Base-by-base conservation (phyloP, 371 early-diverging fungal genomes). In the Thermomucor indicae-seudaticae region DNA sequence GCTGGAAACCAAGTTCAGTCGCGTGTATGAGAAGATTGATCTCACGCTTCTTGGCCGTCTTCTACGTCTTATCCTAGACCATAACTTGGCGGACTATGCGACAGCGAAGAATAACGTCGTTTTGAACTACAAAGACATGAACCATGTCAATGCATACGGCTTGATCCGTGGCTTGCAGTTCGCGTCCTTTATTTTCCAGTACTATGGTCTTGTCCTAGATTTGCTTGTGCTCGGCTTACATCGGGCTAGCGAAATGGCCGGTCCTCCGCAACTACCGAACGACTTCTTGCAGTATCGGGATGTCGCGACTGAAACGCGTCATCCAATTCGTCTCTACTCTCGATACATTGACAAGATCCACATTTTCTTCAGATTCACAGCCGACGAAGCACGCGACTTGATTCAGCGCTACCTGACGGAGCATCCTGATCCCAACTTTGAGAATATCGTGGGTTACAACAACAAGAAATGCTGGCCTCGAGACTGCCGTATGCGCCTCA, bases 101-200 rank as follows among this genome's bases (percentile, higher is more conserved):
- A 94, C 98, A 0, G 93, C 95, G 51, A 97, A 99, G 79, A 96
- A 97, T 78, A 97, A 97, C 73, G 90, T 95, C 40, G 93, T 86
- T 6, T 72, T 99, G 50, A 91, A 81, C 51, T 99, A 98, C 82
- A 99, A 99, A 83, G 99, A 99, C 63, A 99, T 99, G 96, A 89
- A 89, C 67, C 98, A 96, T 75, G 91, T 91, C 49, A 98, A 99
- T 69, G 85, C 92, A 11, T 91, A 91, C 64, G 99, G 99, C 57
- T 70, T 99, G 42, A 92, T 98, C 58, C 90, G 96, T 57, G 99
- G 99, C 56, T 84, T 99, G 53, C 97, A 98, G 70, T 99, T 99
- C 67, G 91, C 93, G 31, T 88, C 93, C 16, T 99, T 98, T 72
- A 89, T 99, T 53, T 90, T 90, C 83, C 96, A 97, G 71, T 97